phyloP scores from a whole-genome alignment of 495 filamentous ascomycete species.

The Amniculicola lignicola region DNA sequence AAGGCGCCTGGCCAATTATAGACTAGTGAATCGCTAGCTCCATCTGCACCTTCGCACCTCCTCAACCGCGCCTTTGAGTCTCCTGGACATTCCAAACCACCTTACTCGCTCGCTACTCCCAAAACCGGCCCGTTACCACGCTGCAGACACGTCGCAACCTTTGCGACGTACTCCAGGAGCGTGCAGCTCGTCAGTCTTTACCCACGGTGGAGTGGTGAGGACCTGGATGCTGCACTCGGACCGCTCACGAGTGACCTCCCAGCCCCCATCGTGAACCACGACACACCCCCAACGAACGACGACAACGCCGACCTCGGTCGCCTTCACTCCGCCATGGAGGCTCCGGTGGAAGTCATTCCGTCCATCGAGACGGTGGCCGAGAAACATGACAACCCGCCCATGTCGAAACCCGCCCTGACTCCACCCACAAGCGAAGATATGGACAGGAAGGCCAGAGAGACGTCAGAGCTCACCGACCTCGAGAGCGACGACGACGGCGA shows the following conservation, averaged over 20 bases:
- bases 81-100: slow-evolving; percentile 26
- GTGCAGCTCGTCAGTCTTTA: slow-evolving; percentile 4
- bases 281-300: too few species aligned
- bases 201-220: slow-evolving; percentile 21
- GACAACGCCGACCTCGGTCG: background rate
- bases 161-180: background rate
- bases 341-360: slow-evolving; percentile 20
- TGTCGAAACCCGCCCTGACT: slow-evolving; percentile 38
- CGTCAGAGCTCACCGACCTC: slow-evolving; percentile 43
- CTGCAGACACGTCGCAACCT: background rate
- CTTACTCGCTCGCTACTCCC: background rate
- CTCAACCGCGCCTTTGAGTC: slow-evolving; percentile 13
- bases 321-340: slow-evolving; percentile 17
- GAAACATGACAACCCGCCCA: slow-evolving; percentile 17
- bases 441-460: slow-evolving; percentile 36
- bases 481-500: slow-evolving; percentile 64
- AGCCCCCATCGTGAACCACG: slow-evolving; percentile 20
- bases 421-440: slow-evolving; percentile 46
- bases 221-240: slow-evolving; percentile 17
- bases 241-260: slow-evolving; percentile 17
- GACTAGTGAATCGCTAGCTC: too few species aligned
- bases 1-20: too few species aligned
- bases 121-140: background rate
- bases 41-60: slow-evolving; percentile 19
- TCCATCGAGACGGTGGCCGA: slow-evolving; percentile 27